Percentiles rank a stretch among this genome's conserved stretches.
Evolutionary conservation across 495 filamentous ascomycete genomes (phyloP).

Genomic region (Penicillium malachiteum): DNA sequence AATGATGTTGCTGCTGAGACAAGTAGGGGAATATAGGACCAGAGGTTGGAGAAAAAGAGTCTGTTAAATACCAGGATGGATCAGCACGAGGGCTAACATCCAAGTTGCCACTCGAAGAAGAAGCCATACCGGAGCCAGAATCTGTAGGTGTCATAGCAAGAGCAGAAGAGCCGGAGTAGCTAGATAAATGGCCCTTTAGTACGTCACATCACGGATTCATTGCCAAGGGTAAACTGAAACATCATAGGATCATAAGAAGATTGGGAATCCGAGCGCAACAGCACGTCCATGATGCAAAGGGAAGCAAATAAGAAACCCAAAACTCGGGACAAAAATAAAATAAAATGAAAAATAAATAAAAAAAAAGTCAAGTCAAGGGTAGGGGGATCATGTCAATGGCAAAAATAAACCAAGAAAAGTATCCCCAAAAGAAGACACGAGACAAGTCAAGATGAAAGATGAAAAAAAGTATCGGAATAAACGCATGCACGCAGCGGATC

Average conservation of each 20-base stretch:
- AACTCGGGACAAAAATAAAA: slow-evolving; percentile 3
- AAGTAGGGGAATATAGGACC: slow-evolving; percentile 41
- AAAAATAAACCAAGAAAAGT: slow-evolving; percentile 7
- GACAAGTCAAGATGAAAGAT: slow-evolving; percentile 20
- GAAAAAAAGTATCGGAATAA: slow-evolving; percentile 30
- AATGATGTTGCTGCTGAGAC: slow-evolving; percentile 30
- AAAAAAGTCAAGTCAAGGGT: neutral
- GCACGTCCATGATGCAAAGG: slow-evolving; percentile 15
- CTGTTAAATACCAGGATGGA: slow-evolving; percentile 24
- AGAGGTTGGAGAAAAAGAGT: slow-evolving; percentile 41
- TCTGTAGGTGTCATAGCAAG: slow-evolving; percentile 49
- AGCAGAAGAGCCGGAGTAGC: slow-evolving; percentile 41
- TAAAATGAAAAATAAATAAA: slow-evolving; percentile 3
- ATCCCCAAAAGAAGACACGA: slow-evolving; percentile 8
- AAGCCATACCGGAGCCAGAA: slow-evolving; percentile 45
- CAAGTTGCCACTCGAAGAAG: slow-evolving; percentile 6
- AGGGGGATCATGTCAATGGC: slow-evolving; percentile 5
- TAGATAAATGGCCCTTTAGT: slow-evolving; percentile 29
- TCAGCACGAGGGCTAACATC: slow-evolving; percentile 7
- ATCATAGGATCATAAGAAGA: slow-evolving; percentile 3
- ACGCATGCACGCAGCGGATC: slow-evolving; percentile 29
- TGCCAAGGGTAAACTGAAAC: neutral
- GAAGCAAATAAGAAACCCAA: neutral
- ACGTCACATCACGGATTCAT: slow-evolving; percentile 16
- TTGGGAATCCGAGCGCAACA: slow-evolving; percentile 13